phyloP scores from a whole-genome alignment of 306 rosid species.

The Vigna nakashimae region DNA sequence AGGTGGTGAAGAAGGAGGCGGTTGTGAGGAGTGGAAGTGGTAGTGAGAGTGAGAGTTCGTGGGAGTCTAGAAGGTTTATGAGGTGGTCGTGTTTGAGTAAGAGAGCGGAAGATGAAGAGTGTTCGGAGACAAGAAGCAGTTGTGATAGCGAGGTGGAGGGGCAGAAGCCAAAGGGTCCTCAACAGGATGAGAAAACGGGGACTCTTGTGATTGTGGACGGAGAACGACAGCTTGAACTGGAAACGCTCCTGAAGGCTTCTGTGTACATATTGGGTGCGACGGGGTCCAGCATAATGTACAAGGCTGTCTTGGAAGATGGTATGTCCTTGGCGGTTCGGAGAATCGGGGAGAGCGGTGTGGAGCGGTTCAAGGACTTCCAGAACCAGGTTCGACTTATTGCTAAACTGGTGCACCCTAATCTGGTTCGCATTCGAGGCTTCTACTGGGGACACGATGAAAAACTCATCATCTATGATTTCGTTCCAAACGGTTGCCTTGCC shows the following conservation, averaged over 20 bases:
- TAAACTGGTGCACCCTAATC: constrained; percentile 82
- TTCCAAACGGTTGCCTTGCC: constrained; percentile 94
- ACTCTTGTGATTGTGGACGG: constrained; percentile 82
- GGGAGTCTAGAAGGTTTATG: constrained; percentile 70
- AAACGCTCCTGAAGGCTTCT: constrained; percentile 83
- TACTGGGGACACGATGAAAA: constrained; percentile 88
- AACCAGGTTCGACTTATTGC: constrained; percentile 76
- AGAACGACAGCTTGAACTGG: constrained; percentile 77
- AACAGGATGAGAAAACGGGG: constrained; percentile 58
- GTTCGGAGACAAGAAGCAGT: constrained; percentile 49
- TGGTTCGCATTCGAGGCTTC: constrained; percentile 91
- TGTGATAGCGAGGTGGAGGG: constrained; percentile 49
- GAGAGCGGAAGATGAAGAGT: constrained; percentile 57
- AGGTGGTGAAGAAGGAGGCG: constrained; percentile 46
- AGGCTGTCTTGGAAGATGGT: constrained; percentile 95
- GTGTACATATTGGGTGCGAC: constrained; percentile 92
- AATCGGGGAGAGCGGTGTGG: constrained; percentile 81
- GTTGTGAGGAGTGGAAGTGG: constrained; percentile 51
- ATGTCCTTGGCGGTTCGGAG: constrained; percentile 80
- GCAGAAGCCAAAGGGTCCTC: constrained; percentile 28
- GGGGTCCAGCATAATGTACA: constrained; percentile 95
- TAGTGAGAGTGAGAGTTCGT: constrained; percentile 57
- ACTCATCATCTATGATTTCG: constrained; percentile 92
- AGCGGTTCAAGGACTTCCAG: constrained; percentile 87
- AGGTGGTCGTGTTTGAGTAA: constrained; percentile 87